These are phyloP conservation scores for Kurtzmaniella fragi DNA, from an alignment of 805 yeast genomes.

Conservation along the genomic window DNA sequence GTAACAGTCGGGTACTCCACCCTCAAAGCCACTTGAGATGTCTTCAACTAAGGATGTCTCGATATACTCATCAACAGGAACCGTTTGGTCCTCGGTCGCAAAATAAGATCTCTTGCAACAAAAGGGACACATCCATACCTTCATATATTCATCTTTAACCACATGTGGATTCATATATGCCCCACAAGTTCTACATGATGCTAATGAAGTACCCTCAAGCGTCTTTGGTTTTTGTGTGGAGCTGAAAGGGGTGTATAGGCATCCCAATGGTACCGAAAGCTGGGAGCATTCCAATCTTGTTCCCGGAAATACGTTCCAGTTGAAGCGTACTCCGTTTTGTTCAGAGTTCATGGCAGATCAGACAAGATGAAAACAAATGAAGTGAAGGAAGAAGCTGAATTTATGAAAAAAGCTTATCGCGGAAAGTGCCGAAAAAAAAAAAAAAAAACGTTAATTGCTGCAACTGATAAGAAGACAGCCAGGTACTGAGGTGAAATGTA, in stretches of 20 bases:
- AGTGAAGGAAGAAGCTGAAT: too few species aligned
- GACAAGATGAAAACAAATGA: too few species aligned
- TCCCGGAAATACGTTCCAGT: slow-evolving; percentile 57
- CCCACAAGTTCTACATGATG: slow-evolving; percentile 23
- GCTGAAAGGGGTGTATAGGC: slow-evolving; percentile 26
- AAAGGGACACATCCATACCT: slow-evolving; percentile 37
- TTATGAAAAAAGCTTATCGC: background rate
- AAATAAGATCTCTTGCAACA: slow-evolving; percentile 21
- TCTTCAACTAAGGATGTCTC: slow-evolving; percentile 29
- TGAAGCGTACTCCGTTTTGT: slow-evolving; percentile 60
- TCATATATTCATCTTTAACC: slow-evolving; percentile 23
- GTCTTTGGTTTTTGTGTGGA: background rate
- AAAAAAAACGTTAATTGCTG: background rate
- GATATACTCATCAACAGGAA: slow-evolving; percentile 10
- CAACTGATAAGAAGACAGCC: too few species aligned
- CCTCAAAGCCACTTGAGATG: slow-evolving; percentile 10
- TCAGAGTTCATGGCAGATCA: too few species aligned
- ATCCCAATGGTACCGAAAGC: slow-evolving; percentile 32
- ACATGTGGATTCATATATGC: slow-evolving; percentile 23
- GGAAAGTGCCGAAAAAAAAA: background rate
- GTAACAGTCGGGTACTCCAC: slow-evolving; percentile 9
- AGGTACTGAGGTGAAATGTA: too few species aligned
- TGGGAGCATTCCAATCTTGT: slow-evolving; percentile 31
- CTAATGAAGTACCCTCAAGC: slow-evolving; percentile 4
- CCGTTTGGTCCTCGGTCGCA: slow-evolving; percentile 9